A percentile compares a stretch with the other conserved stretches of the same genome.
Conservation (phyloP, 2,329 filamentous ascomycete genomes). For the Chaetothyriales sp. region DNA sequence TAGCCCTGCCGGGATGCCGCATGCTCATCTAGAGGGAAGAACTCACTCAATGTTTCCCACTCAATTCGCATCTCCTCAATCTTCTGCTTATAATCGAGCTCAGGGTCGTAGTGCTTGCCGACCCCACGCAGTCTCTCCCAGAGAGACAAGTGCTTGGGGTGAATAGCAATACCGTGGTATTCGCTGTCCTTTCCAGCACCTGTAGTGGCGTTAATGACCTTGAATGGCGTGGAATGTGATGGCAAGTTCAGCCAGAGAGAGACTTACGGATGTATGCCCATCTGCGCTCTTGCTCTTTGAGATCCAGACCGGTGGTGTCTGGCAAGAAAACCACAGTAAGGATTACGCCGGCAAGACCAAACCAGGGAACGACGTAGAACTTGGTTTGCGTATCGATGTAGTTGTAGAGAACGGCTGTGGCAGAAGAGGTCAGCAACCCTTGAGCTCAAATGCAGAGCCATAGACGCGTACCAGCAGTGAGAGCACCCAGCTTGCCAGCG, state of each 20-base stretch:
- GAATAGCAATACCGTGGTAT: slow-evolving; percentile 87
- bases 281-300: slow-evolving; percentile 92
- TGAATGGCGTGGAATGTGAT: background rate
- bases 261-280: slow-evolving; percentile 64
- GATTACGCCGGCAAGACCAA: slow-evolving; percentile 74
- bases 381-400: slow-evolving; percentile 77
- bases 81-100: slow-evolving; percentile 69
- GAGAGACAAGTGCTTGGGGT: slow-evolving; percentile 72
- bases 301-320: slow-evolving; percentile 89
- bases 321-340: slow-evolving; percentile 77
- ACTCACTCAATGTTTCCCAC: slow-evolving; percentile 29
- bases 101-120: slow-evolving; percentile 70
- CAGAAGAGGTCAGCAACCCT: background rate
- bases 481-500: slow-evolving; percentile 73
- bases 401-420: slow-evolving; percentile 64
- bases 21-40: background rate
- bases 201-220: background rate
- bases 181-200: slow-evolving; percentile 55
- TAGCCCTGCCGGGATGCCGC: no score
- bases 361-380: slow-evolving; percentile 92
- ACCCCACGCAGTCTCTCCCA: slow-evolving; percentile 74
- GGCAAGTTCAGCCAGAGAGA: background rate
- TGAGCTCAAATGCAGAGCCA: background rate
- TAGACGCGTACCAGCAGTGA: slow-evolving; percentile 46
- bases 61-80: slow-evolving; percentile 64